Percentiles rank a stretch among this genome's conserved stretches.
Conservation (phyloP, 2,329 filamentous ascomycete species). For the Eurotiales sp. region DNA sequence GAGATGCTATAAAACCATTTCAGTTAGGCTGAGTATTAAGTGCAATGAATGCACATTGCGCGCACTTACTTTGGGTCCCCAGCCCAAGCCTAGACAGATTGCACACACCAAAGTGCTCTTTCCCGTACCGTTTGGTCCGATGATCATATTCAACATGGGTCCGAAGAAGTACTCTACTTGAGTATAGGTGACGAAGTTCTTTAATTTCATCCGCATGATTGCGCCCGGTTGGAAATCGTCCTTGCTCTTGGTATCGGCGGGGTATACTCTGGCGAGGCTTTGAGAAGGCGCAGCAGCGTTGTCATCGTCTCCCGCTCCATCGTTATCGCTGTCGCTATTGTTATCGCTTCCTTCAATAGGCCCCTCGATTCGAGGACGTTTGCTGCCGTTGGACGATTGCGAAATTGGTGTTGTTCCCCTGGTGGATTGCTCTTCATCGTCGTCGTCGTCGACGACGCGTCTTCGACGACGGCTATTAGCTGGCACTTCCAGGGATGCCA, state of each 20-base stretch:
- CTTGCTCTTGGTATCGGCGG: slow-evolving; percentile 6
- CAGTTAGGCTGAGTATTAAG: no score
- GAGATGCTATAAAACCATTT: no score
- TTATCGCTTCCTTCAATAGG: slow-evolving; percentile 21
- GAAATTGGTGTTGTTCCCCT: slow-evolving; percentile 22
- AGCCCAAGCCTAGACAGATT: slow-evolving; percentile 89
- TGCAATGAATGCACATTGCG: background rate
- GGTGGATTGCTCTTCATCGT: slow-evolving; percentile 20
- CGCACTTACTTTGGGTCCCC: slow-evolving; percentile 58
- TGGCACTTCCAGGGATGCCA: slow-evolving; percentile 9
- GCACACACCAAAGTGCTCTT: slow-evolving; percentile 97
- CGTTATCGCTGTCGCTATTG: slow-evolving; percentile 19
- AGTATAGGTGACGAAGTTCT: slow-evolving; percentile 93
- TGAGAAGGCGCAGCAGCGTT: slow-evolving; percentile 4
- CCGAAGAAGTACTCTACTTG: slow-evolving; percentile 87
- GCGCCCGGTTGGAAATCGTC: slow-evolving; percentile 59
- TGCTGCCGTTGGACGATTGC: slow-evolving; percentile 26
- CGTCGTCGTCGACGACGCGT: slow-evolving; percentile 23
- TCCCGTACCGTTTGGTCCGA: slow-evolving; percentile 96
- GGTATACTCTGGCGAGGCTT: background rate
- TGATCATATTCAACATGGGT: slow-evolving; percentile 95
- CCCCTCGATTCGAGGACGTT: slow-evolving; percentile 29
- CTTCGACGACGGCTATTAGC: slow-evolving; percentile 25
- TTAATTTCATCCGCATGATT: slow-evolving; percentile 80
- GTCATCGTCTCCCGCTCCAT: slow-evolving; percentile 9